Base-by-base conservation (phyloP, 75 land plant species). In the Adiantum capillusveneris region DNA sequence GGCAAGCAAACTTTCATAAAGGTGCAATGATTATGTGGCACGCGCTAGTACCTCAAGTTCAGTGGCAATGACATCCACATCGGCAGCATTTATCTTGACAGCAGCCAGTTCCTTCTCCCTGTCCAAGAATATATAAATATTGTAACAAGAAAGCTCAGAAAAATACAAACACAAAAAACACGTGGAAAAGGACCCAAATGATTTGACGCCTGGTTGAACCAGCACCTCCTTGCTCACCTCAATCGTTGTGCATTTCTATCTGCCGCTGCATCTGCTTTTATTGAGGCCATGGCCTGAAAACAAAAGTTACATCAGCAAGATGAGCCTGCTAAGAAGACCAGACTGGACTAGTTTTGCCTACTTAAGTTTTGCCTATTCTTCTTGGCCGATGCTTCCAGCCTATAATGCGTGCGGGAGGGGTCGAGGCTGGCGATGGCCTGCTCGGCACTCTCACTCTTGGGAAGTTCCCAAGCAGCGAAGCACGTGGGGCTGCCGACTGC, bases 91-190 rank as follows among this genome's bases (percentile, higher is more conserved):
- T 46, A 94, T 94, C 66, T 85, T 94, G 17, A 94, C 96, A 18
- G 98, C 83, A 54, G 98, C 90, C 37, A 94, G 50, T 63, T 94
- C 98, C 71, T 89, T 94, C 64, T 94, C 98, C 66, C 98, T 88
- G 57, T 34, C 37, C 37, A 34, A 34, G 9, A 34, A 34, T 34
- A 9, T 34, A 34, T n/a, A n/a, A n/a, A 66, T 39, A 39, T n/a
- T n/a, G n/a, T n/a, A n/a, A n/a, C n/a, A n/a, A 17, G 21, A 46
- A 46, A n/a, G 49, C 12, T 7, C 14, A 36, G 28, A 46, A 7
- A 31, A 29, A 58, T 55, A 14, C 16, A 25, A 55, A 3, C n/a
- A n/a, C n/a, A n/a, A n/a, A n/a, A n/a, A n/a, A n/a, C n/a, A n/a
- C n/a, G n/a, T n/a, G n/a, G n/a, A n/a, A n/a, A n/a, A n/a, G n/a